Evolutionary conservation across 2,329 filamentous ascomycete species (phyloP).

Genomic region (Coleophoma crateriformis): DNA sequence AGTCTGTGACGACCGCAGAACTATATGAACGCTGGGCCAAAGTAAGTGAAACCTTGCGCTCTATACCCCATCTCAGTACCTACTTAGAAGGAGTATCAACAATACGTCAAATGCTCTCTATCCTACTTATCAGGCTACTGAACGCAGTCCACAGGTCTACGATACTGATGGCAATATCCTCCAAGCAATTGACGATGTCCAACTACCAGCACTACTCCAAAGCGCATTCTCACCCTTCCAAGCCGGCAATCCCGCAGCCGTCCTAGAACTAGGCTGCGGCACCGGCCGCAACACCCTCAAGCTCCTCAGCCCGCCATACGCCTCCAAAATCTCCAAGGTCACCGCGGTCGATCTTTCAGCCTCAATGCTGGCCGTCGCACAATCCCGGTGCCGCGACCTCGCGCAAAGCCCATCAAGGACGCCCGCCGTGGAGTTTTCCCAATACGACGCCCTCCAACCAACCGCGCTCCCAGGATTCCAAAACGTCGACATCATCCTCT

Average conservation of each 20-base stretch:
- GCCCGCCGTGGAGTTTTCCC: conserved; percentile 8
- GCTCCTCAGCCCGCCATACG: conserved; percentile 28
- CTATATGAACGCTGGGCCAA: conserved; percentile 43
- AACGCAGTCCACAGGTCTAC: conserved; percentile 38
- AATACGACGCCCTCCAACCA: conserved; percentile 19
- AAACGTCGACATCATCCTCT: conserved; percentile 40
- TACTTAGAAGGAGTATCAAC: not conserved
- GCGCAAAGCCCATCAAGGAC: not conserved
- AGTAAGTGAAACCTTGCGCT: conserved; percentile 5
- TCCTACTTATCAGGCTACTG: conserved; percentile 8
- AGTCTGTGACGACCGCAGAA: conserved; percentile 32
- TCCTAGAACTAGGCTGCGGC: conserved; percentile 58
- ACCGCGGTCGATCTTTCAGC: conserved; percentile 45
- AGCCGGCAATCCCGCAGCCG: conserved; percentile 30
- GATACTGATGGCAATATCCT: conserved; percentile 63
- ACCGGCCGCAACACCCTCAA: conserved; percentile 58
- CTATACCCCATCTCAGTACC: not conserved
- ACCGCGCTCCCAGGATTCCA: conserved; percentile 13
- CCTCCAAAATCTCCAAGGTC: conserved; percentile 14
- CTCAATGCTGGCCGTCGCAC: conserved; percentile 51
- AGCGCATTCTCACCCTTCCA: conserved; percentile 32
- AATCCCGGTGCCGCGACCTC: not conserved
- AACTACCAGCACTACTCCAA: conserved; percentile 46
- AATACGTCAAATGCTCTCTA: not conserved
- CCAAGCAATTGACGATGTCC: conserved; percentile 54